A percentile compares a stretch with the other conserved stretches of the same genome.
Evolutionary conservation across 2,329 filamentous ascomycete species (phyloP).

Genomic region (Sarocladiaceae sp.): DNA sequence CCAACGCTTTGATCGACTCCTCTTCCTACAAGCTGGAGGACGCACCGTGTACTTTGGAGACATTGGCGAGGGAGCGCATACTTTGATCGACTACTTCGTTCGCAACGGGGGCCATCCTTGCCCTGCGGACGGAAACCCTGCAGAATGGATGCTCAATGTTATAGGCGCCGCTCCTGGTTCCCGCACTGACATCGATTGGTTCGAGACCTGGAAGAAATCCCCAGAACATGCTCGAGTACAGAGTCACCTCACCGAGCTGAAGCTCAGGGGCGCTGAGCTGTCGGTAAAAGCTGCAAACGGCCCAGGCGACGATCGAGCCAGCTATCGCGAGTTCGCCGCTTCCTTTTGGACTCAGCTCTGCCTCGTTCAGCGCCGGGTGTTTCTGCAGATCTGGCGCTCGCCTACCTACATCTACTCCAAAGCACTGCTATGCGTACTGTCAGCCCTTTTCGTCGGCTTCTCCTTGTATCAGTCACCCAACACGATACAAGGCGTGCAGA

Average conservation of each 20-base stretch:
- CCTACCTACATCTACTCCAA: constrained; percentile 88
- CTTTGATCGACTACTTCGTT: constrained; percentile 69
- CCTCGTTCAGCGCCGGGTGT: constrained; percentile 66
- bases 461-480: constrained; percentile 69
- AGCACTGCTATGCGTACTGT: constrained; percentile 55
- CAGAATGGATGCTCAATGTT: constrained; percentile 69
- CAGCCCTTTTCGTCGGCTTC: constrained; percentile 73
- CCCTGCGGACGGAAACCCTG: constrained; percentile 65
- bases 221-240: constrained; percentile 50
- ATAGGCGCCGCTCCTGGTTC: constrained; percentile 60
- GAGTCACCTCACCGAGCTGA: constrained; percentile 49
- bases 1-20: constrained; percentile 77
- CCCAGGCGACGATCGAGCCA: constrained; percentile 33
- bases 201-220: constrained; percentile 53
- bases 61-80: constrained; percentile 45
- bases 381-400: constrained; percentile 88
- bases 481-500: constrained; percentile 72
- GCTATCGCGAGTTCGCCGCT: constrained; percentile 74
- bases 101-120: constrained; percentile 61
- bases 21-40: constrained; percentile 71
- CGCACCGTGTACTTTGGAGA: constrained; percentile 66
- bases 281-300: constrained; percentile 16
- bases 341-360: constrained; percentile 62
- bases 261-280: constrained; percentile 34
- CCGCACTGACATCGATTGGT: constrained; percentile 60